Base-by-base conservation (phyloP, 345 rosid genomes). In the Alliaria petiolata region DNA sequence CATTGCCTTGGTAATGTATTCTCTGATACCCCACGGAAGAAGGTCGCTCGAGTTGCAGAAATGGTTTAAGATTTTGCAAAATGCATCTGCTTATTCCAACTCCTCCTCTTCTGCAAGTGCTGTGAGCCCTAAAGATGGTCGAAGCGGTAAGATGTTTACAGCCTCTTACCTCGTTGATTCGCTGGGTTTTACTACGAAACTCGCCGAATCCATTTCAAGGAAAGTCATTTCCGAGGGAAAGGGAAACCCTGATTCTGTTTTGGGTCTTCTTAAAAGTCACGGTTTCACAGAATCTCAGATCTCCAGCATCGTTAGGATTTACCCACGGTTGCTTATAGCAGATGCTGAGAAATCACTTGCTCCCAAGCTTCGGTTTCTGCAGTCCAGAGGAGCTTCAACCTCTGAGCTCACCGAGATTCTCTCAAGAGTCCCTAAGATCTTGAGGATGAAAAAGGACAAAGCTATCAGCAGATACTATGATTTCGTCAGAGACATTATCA, bases 271-370 rank as follows among this genome's bases (percentile, higher is more conserved):
- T 1, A 78, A 31, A 22, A 39, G 31, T 9, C 14, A 72, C 43
- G 70, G 69, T 2, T 78, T 78, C 78, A 36, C 74, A 8, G 14
- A n/a, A n/a, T 66, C 71, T 65, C 83, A 79, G 34, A 56, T 79
- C n/a, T 20, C 63, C 28, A 10, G 1, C 13, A 26, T 69, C 6
- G 30, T 80, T 49, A 19, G 22, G 4, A 3, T 0, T 8, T 35
- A 31, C 0, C 84, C 84, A 1, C 0, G 0, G 3, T 1, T 83
- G 40, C 82, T 80, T 40, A 1, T 17, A 4, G 4, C 2, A 10
- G 44, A 62, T 46, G 38, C 63, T 17, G 70, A 65, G 67, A 65
- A 39, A 13, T 72, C 63, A 0, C 59, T 78, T 42, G 43, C 17
- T 46, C 81, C 76, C 25, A 77, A 82, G 54, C 36, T 79, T 7